A percentile compares a stretch with the other conserved stretches of the same genome.
Evolutionary conservation across 768 basidiomycete genomes (phyloP).

Genomic region (Rhizopogon rudus): DNA sequence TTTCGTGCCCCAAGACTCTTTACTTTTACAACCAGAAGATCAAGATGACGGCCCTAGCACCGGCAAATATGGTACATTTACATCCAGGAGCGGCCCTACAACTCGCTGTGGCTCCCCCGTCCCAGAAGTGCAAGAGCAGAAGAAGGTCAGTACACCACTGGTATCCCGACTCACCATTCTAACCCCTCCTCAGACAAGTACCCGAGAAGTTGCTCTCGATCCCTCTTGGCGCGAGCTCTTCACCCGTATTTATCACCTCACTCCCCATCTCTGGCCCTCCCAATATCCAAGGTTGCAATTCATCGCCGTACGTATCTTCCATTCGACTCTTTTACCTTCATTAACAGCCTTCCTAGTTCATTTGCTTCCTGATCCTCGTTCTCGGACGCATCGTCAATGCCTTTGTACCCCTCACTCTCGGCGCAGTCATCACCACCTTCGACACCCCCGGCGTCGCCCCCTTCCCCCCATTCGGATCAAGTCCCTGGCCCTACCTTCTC

Average conservation of each 20-base stretch:
- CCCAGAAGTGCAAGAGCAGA: constrained; percentile 16
- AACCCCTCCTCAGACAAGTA: constrained; percentile 10
- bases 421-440: constrained; percentile 29
- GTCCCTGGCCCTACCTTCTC: constrained; percentile 67
- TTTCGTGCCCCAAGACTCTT: constrained; percentile 29
- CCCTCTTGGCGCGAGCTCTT: constrained; percentile 71
- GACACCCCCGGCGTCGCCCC: constrained; percentile 10
- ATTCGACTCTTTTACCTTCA: constrained; percentile 29
- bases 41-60: constrained; percentile 29
- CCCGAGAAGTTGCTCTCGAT: constrained; percentile 53
- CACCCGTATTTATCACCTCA: constrained; percentile 57
- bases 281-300: constrained; percentile 62
- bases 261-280: constrained; percentile 84
- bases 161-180: too few species aligned
- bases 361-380: constrained; percentile 68
- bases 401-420: constrained; percentile 65
- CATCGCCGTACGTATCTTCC: constrained; percentile 33
- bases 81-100: constrained; percentile 30
- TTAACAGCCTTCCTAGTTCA: constrained; percentile 30
- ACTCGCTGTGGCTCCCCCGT: constrained; percentile 46
- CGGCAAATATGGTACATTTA: constrained; percentile 66
- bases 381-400: constrained; percentile 76
- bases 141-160: background rate
- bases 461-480: constrained; percentile 23
- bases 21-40: constrained; percentile 50